phyloP scores from a whole-genome alignment of 257 asterid genomes.

The Henckelia pumila region DNA sequence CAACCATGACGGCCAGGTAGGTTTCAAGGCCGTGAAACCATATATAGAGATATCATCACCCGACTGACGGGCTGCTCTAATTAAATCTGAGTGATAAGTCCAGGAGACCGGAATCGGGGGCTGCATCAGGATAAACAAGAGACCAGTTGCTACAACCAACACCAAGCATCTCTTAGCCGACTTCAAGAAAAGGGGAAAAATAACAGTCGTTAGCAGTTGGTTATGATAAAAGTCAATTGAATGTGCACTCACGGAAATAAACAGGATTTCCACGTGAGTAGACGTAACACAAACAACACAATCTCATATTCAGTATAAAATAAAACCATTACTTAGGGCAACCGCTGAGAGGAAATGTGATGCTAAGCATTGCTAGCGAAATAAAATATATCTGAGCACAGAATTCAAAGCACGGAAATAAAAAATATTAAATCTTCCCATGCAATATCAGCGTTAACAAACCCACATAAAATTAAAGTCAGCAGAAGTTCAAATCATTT shows the following conservation, averaged over 20 bases:
- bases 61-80: constrained; percentile 80
- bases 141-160: constrained; percentile 82
- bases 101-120: constrained; percentile 89
- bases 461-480: constrained; percentile 13
- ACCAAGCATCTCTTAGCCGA: constrained; percentile 87
- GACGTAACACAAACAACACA: neutral
- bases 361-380: neutral
- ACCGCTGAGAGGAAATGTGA: neutral
- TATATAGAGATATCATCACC: constrained; percentile 92
- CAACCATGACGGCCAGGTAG: constrained; percentile 99
- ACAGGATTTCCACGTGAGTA: constrained; percentile 3
- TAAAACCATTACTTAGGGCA: constrained; percentile 4
- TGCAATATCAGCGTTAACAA: constrained; percentile 12
- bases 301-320: neutral
- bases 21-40: constrained; percentile 82
- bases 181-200: constrained; percentile 44
- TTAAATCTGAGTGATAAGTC: constrained; percentile 76
- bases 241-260: neutral
- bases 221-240: constrained; percentile 6
- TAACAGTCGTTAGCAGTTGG: constrained; percentile 7
- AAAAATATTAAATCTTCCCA: neutral
- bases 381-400: constrained; percentile 18
- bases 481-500: constrained; percentile 4
- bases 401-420: neutral
- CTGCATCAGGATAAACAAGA: constrained; percentile 78